Conservation (phyloP, 176 grass and related monocot species). For the Oryza coarctata region DNA sequence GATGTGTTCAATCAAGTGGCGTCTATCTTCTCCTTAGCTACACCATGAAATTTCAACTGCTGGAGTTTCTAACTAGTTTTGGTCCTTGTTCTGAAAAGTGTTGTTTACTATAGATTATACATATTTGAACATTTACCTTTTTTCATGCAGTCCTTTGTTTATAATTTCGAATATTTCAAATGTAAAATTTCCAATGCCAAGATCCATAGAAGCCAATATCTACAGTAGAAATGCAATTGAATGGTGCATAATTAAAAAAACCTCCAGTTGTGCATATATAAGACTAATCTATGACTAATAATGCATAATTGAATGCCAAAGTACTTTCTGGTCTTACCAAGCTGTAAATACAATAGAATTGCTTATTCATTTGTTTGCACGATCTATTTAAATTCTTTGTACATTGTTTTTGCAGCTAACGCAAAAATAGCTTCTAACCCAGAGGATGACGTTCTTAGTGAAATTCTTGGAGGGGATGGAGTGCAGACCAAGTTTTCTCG, state of each 20-base stretch:
- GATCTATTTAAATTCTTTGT: neutral
- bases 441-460: slow-evolving; percentile 61
- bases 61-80: slow-evolving; percentile 3
- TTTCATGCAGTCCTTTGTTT: neutral
- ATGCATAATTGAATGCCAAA: neutral
- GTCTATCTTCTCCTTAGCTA: slow-evolving; percentile 10
- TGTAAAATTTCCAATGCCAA: slow-evolving; percentile 1
- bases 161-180: neutral
- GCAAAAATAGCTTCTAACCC: slow-evolving; percentile 46
- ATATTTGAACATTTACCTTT: neutral
- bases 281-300: neutral
- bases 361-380: neutral
- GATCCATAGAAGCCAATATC: slow-evolving; percentile 3
- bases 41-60: slow-evolving; percentile 6
- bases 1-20: slow-evolving; percentile 10
- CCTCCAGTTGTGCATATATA: slow-evolving; percentile 17
- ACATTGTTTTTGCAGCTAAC: slow-evolving; percentile 46
- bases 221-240: neutral
- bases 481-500: slow-evolving; percentile 36
- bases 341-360: neutral
- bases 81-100: neutral
- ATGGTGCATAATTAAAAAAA: neutral
- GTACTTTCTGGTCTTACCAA: slow-evolving; percentile 3
- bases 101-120: neutral
- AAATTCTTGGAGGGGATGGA: slow-evolving; percentile 65